Percentiles rank a stretch among this genome's conserved stretches.
Evolutionary conservation across 2,329 filamentous ascomycete species (phyloP).

Genomic region (Colletotrichum musicola): DNA sequence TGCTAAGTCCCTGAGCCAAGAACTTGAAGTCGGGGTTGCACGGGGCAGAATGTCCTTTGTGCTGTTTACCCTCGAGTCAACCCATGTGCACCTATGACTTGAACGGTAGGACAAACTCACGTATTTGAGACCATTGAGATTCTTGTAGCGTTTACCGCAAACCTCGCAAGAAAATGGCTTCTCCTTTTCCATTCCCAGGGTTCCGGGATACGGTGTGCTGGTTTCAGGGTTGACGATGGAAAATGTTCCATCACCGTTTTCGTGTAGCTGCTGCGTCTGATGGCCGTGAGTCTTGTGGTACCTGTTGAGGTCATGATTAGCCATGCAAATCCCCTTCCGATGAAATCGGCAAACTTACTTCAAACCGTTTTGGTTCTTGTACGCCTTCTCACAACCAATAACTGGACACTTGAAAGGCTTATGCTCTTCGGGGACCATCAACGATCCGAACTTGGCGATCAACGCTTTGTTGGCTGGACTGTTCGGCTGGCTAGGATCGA

Average conservation of each 20-base stretch:
- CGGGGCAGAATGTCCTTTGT: slow-evolving; percentile 85
- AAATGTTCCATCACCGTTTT: slow-evolving; percentile 96
- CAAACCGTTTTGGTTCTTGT: slow-evolving; percentile 98
- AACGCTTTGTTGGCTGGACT: slow-evolving; percentile 76
- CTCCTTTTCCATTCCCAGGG: slow-evolving; percentile 99
- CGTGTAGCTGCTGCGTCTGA: slow-evolving; percentile 95
- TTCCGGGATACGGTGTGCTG: slow-evolving; percentile 92
- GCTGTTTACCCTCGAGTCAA: slow-evolving; percentile 53
- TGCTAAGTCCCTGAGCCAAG: slow-evolving; percentile 58
- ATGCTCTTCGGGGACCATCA: slow-evolving; percentile 86
- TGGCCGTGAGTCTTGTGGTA: slow-evolving; percentile 89
- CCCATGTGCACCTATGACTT: background rate
- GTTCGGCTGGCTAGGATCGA: slow-evolving; percentile 82
- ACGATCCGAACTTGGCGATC: slow-evolving; percentile 69
- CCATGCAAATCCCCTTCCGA: slow-evolving; percentile 9
- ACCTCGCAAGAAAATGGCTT: slow-evolving; percentile 98
- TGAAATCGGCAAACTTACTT: slow-evolving; percentile 74
- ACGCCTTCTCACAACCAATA: slow-evolving; percentile 98
- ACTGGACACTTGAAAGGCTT: slow-evolving; percentile 99
- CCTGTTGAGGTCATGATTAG: slow-evolving; percentile 51
- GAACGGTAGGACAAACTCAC: slow-evolving; percentile 58
- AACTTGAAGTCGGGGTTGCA: slow-evolving; percentile 85
- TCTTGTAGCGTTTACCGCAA: slow-evolving; percentile 99
- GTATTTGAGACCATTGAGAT: slow-evolving; percentile 98
- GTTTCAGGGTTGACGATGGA: slow-evolving; percentile 98